Evolutionary conservation across 2,329 filamentous ascomycete genomes (phyloP).

Genomic region (Venturia carpophila): DNA sequence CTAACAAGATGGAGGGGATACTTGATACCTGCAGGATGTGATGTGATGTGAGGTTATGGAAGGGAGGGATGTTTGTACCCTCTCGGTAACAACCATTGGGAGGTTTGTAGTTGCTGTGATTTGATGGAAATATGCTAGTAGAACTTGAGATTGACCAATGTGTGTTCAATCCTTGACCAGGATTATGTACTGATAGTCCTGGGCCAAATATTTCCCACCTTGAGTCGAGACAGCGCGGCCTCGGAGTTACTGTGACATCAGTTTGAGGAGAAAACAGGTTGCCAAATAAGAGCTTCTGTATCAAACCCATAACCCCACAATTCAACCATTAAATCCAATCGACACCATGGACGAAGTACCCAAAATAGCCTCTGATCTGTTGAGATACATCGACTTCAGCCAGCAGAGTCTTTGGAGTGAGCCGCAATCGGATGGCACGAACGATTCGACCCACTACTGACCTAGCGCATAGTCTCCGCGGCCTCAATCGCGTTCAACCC

Average conservation of each 20-base stretch:
- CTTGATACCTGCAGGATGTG: background rate
- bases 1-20: background rate
- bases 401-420: conserved; percentile 42
- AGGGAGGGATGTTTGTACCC: background rate
- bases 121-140: background rate
- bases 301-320: background rate
- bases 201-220: too few species aligned
- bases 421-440: conserved; percentile 22
- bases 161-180: background rate
- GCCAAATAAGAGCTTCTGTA: background rate
- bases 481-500: conserved; percentile 87
- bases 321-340: background rate
- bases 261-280: background rate
- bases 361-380: conserved; percentile 20
- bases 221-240: background rate
- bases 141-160: background rate
- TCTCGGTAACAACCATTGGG: background rate
- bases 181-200: too few species aligned
- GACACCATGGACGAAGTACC: conserved; percentile 8
- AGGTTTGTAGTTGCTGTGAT: too few species aligned
- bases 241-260: conserved; percentile 10
- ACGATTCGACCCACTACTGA: conserved; percentile 5
- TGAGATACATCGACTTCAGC: conserved; percentile 34
- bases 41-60: background rate
- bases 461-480: conserved; percentile 57